These are phyloP conservation scores for Sisymbrium irio DNA, from an alignment of 345 rosid species.

Conservation along the genomic window DNA sequence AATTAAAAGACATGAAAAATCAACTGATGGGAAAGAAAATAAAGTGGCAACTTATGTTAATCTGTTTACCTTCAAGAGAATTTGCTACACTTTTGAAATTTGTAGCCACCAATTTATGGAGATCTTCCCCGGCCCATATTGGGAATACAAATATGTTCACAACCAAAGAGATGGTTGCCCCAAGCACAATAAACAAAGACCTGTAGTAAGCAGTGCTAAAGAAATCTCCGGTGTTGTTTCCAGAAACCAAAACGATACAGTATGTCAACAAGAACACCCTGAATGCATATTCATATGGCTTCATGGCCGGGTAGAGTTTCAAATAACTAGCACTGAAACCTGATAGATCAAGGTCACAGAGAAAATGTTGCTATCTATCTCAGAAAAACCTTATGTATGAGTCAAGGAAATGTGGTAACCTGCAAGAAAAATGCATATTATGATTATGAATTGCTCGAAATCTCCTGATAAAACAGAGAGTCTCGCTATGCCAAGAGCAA, in stretches of 20 bases:
- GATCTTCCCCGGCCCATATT: constrained; percentile 88
- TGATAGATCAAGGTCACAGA: constrained; percentile 15
- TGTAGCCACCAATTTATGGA: constrained; percentile 73
- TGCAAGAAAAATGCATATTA: constrained; percentile 52
- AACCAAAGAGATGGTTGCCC: constrained; percentile 60
- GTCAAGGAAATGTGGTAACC: constrained; percentile 44
- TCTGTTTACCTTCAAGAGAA: constrained; percentile 67
- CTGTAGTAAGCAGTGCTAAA: constrained; percentile 57
- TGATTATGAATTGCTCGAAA: constrained; percentile 47
- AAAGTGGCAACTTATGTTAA: not conserved
- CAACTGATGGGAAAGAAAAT: not conserved
- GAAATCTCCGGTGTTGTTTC: constrained; percentile 49
- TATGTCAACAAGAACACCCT: constrained; percentile 82
- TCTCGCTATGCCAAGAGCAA: constrained; percentile 76
- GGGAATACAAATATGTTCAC: constrained; percentile 66
- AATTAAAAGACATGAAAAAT: not conserved
- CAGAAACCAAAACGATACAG: constrained; percentile 79
- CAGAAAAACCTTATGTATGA: not conserved
- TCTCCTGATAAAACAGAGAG: constrained; percentile 44
- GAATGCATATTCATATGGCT: constrained; percentile 67
- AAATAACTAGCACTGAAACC: constrained; percentile 66
- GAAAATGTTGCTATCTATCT: constrained; percentile 10
- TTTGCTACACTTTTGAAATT: constrained; percentile 73
- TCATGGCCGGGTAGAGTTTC: constrained; percentile 67
- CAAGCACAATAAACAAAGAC: constrained; percentile 55